Percentiles rank a stretch among this genome's conserved stretches.
Evolutionary conservation across 2,329 filamentous ascomycete genomes (phyloP).

Genomic region (Pseudogymnoascus sp.): DNA sequence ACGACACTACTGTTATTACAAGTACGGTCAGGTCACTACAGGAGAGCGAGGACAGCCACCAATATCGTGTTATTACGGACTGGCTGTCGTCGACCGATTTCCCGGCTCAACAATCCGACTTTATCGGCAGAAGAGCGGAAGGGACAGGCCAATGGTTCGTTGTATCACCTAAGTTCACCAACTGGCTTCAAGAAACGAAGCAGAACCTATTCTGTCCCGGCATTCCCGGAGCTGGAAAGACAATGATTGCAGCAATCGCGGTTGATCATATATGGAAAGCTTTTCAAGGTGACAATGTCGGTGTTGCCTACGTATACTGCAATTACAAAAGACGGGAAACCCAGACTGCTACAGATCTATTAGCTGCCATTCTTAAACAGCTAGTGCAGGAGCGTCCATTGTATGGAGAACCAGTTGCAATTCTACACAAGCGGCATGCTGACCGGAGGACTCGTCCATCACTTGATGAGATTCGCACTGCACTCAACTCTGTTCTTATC

Average conservation of each 20-base stretch:
- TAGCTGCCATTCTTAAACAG: constrained; percentile 23
- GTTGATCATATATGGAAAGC: neutral
- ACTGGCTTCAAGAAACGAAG: constrained; percentile 3
- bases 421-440: neutral
- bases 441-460: neutral
- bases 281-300: constrained; percentile 8
- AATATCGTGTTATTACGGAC: constrained; percentile 10
- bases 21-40: neutral
- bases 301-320: constrained; percentile 31
- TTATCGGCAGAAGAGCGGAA: constrained; percentile 27
- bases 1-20: neutral
- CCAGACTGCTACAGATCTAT: constrained; percentile 19
- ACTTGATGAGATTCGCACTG: constrained; percentile 12
- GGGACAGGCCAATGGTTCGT: constrained; percentile 19
- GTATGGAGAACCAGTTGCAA: neutral
- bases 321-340: constrained; percentile 25
- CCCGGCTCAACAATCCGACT: constrained; percentile 32
- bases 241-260: neutral
- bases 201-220: constrained; percentile 13
- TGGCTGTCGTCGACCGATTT: constrained; percentile 34
- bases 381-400: constrained; percentile 13
- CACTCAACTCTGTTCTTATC: constrained; percentile 13
- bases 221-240: neutral
- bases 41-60: neutral
- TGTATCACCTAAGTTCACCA: constrained; percentile 10